Evolutionary conservation across 2,329 filamentous ascomycete species (phyloP).

Genomic region (Epichloe bromicola): DNA sequence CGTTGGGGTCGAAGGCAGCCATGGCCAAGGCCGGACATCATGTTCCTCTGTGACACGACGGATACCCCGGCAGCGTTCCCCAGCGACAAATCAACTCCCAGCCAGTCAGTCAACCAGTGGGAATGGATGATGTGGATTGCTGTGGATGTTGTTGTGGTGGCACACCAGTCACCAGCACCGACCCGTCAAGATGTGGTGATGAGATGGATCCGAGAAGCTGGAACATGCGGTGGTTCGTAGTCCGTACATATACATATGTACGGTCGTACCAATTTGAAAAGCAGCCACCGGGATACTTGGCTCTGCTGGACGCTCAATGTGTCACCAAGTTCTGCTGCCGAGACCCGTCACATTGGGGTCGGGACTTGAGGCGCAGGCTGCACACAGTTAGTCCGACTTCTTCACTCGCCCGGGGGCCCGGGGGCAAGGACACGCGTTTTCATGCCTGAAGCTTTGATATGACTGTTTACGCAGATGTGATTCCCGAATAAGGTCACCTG

Average conservation of each 20-base stretch:
- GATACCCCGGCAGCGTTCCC: background rate
- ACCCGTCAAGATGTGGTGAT: background rate
- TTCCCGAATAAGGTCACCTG: background rate
- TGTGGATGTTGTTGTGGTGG: too few relatives aligned
- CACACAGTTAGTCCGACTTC: too few relatives aligned
- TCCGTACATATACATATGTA: too few relatives aligned
- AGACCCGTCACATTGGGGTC: background rate
- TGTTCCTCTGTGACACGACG: background rate
- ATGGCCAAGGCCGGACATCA: background rate
- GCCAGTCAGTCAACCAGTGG: background rate
- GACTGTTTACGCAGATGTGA: background rate
- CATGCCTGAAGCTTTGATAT: background rate
- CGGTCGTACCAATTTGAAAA: background rate
- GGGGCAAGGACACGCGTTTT: too few relatives aligned
- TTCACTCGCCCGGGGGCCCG: too few relatives aligned
- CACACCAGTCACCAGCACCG: background rate
- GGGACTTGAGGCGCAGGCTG: too few relatives aligned
- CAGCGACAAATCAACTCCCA: background rate
- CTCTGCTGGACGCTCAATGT: too few relatives aligned
- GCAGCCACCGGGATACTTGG: background rate
- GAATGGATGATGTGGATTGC: background rate
- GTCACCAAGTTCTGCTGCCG: too few relatives aligned
- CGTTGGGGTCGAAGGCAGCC: background rate
- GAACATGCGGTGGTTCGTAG: background rate
- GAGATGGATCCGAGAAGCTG: background rate